phyloP scores from a whole-genome alignment of 139 green algal genomes.

The Chlamydomonas sp. region DNA sequence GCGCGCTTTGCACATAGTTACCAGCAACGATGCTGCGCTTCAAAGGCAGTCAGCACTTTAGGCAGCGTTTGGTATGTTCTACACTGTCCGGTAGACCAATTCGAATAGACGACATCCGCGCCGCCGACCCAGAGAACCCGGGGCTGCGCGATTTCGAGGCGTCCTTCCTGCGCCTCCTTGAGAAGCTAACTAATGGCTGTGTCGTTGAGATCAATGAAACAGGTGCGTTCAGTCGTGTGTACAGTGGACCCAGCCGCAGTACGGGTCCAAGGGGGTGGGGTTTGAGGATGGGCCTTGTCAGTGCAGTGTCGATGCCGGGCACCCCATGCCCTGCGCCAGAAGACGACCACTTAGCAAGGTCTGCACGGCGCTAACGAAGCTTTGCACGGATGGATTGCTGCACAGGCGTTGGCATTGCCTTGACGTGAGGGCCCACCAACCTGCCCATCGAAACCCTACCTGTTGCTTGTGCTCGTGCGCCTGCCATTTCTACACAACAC shows the following conservation, averaged over 20 bases:
- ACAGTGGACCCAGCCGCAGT: not conserved
- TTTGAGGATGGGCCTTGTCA: not conserved
- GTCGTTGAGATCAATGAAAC: slow-evolving; percentile 98
- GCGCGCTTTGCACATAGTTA: no score
- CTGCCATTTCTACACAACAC: no score
- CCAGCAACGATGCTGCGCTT: slow-evolving; percentile 73
- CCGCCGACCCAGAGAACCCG: slow-evolving; percentile 71
- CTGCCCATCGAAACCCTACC: no score
- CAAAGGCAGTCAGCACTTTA: slow-evolving; percentile 78
- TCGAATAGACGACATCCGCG: slow-evolving; percentile 93
- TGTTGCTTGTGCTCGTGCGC: no score
- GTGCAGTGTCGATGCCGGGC: no score
- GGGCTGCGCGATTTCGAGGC: slow-evolving; percentile 92
- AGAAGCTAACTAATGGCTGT: slow-evolving; percentile 96
- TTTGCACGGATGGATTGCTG: no score
- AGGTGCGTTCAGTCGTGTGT: slow-evolving; percentile 57
- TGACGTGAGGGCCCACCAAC: not conserved
- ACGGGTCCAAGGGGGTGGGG: not conserved
- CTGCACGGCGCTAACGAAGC: no score
- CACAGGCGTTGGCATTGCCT: not conserved
- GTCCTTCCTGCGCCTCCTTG: slow-evolving; percentile 92
- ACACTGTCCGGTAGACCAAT: slow-evolving; percentile 84
- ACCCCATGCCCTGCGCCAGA: no score
- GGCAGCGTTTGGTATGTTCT: slow-evolving; percentile 85
- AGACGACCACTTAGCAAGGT: no score